Base-by-base conservation (phyloP, 805 yeast genomes). In the Candida tallmaniae region DNA sequence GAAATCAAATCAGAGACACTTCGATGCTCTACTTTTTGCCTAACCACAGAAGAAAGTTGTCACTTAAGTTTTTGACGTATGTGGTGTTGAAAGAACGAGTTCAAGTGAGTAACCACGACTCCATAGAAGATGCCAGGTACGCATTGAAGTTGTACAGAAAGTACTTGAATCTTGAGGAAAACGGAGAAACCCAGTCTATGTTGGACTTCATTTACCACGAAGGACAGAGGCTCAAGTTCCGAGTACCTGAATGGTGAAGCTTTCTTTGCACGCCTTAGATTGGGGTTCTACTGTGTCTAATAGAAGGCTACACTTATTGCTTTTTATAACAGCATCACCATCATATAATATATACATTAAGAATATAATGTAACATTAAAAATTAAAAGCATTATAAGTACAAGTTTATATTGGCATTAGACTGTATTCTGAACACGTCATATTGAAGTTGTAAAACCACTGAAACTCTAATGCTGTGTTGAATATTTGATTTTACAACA, bases 51-150 rank as follows among this genome's bases (percentile, higher is more conserved):
- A 65, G 98, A 40, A 82, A 78, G 41, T 65, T 93, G 23, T 85
- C 96, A 3, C 70, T 93, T 46, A 82, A 90, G 51, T 93, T 87
- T 54, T 63, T 93, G 53, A 87, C 95, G 9, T 88, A 88, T 71
- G 77, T 78, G 19, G 67, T 90, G 30, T 65, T 93, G 34, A 74
- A 73, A 22, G 79, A 77, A 41, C 73, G 78, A 31, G 95, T 94
- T 21, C 99, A 93, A 56, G 78, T 78, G 3, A 95, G 93, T 2
- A 90, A 90, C 52, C 99, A 93, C 58, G 97, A 94, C 54, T 90
- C 97, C 1, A 88, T 93, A 29, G 98, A 93, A 52, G 99, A 93
- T 63, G 97, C 99, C 0, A 65, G 70, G 37, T 82, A 94, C 8
- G 97, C 99, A 0, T 68, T 93, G 46, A 58, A 74, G 29, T 62